Evolutionary conservation across 2,329 filamentous ascomycete genomes (phyloP).

Genomic region (Colletotrichum acutatum): DNA sequence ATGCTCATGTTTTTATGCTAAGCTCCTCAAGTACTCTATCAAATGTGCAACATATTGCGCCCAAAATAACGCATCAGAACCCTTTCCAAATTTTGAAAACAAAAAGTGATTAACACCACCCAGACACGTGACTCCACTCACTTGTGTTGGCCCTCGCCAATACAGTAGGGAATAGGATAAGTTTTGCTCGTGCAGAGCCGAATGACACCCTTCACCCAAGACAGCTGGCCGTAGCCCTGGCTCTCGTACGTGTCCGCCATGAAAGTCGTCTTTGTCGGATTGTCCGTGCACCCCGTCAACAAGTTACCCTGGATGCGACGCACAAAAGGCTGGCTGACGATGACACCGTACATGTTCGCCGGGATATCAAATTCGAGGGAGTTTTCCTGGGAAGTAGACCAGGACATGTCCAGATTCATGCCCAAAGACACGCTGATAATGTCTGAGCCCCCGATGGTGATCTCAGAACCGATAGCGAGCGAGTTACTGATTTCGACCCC

Average conservation of each 20-base stretch:
- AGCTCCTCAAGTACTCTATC: no score
- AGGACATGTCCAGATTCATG: constrained; percentile 37
- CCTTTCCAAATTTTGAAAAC: no score
- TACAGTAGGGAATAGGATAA: constrained; percentile 50
- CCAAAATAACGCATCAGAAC: no score
- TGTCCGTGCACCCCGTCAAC: constrained; percentile 47
- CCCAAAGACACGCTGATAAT: constrained; percentile 35
- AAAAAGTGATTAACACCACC: no score
- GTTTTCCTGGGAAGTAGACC: constrained; percentile 45
- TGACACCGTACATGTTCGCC: constrained; percentile 47
- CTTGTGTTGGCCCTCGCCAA: constrained; percentile 43
- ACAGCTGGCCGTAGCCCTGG: constrained; percentile 44
- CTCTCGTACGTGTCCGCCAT: constrained; percentile 46
- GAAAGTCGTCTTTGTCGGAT: constrained; percentile 41
- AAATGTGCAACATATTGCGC: no score
- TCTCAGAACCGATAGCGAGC: constrained; percentile 37
- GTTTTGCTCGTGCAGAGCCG: constrained; percentile 47
- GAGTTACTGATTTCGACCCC: constrained; percentile 48
- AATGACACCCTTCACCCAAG: constrained; percentile 53
- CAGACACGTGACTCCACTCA: background rate
- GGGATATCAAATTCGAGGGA: constrained; percentile 46
- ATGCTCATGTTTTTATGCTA: no score
- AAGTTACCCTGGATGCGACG: constrained; percentile 45
- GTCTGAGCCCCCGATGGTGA: constrained; percentile 40
- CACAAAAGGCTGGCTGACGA: constrained; percentile 51